phyloP scores from a whole-genome alignment of 495 filamentous ascomycete species.

The Thermothielavioides terrestris region DNA sequence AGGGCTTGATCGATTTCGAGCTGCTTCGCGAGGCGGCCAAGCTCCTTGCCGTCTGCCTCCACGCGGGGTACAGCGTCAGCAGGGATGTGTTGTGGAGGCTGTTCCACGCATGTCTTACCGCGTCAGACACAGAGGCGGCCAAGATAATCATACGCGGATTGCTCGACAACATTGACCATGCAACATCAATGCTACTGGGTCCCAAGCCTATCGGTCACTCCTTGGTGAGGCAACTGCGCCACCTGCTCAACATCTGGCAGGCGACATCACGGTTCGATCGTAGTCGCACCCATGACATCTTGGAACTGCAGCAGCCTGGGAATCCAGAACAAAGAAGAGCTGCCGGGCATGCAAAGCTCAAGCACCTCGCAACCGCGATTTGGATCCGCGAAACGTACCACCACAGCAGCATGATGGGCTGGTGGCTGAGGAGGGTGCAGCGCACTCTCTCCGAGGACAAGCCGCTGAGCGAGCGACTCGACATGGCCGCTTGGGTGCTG shows the following conservation, averaged over 20 bases:
- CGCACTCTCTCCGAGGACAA: background rate
- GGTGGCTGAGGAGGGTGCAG: background rate
- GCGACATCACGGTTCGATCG: background rate
- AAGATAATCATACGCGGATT: conserved; percentile 24
- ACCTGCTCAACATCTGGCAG: conserved; percentile 7
- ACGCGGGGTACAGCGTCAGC: conserved; percentile 17
- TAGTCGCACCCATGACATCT: too few relatives aligned
- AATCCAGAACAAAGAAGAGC: background rate
- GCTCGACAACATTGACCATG: conserved; percentile 17
- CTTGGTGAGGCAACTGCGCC: conserved; percentile 5
- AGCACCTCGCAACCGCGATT: conserved; percentile 9
- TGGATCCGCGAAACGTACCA: conserved; percentile 10
- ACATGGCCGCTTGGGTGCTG: background rate
- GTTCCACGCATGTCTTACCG: conserved; percentile 23
- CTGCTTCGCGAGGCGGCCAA: conserved; percentile 26
- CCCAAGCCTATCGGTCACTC: background rate
- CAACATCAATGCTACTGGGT: conserved; percentile 10
- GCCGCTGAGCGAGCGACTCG: background rate
- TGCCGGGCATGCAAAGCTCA: background rate
- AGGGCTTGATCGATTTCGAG: conserved; percentile 31
- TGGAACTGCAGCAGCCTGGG: too few relatives aligned
- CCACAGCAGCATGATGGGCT: background rate
- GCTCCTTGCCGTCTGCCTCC: conserved; percentile 27
- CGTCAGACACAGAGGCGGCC: conserved; percentile 20
- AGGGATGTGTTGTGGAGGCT: conserved; percentile 25